Evolutionary conservation across 352 stramenopile genomes (phyloP), one percentile per base, ranked within the genome.

Genomic region (Phytophthora constricta): DNA sequence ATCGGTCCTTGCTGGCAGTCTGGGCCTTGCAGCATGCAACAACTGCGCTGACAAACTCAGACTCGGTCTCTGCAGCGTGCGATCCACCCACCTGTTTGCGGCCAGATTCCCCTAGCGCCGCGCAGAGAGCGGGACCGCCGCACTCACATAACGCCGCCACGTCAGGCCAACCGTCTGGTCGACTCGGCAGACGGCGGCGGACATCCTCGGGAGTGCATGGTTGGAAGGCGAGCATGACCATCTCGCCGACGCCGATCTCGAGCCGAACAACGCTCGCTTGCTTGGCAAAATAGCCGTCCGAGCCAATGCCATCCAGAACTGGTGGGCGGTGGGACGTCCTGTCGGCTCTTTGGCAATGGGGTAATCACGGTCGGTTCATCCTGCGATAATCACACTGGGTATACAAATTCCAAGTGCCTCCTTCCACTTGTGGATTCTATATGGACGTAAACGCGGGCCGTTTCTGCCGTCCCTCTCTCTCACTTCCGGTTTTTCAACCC

Each of bases 111-210:
- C 50, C 50, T 52, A 49, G 31, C 28, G 45, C 27, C 34, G 61
- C 25, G 23, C 37, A 70, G 55, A 70, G 62, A 70, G 62, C 62
- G 62, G 62, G 62, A 60, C 25, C n/a, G 48, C n/a, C n/a, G n/a
- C n/a, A n/a, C n/a, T n/a, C 62, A 70, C 56, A 65, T 60, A 59
- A 59, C 62, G 47, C 33, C 26, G 48, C 47, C 7, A 16, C 20
- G 9, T 28, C 47, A 27, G 41, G 22, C 46, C 13, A 37, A 43
- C 50, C 51, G 28, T 65, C 55, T 56, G 65, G 41, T 39, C 54
- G 28, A 34, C 48, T 23, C 16, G 26, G 42, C 23, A 26, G 33
- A 41, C 34, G 33, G 8, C 31, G 50, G 60, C 45, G 50, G 51
- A 34, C 20, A 11, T 11, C 31, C 31, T n/a, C n/a, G n/a, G n/a